Percentiles rank a stretch among this genome's conserved stretches.
Evolutionary conservation across 2,329 filamentous ascomycete genomes (phyloP).

Genomic region (Coleophoma crateriformis): DNA sequence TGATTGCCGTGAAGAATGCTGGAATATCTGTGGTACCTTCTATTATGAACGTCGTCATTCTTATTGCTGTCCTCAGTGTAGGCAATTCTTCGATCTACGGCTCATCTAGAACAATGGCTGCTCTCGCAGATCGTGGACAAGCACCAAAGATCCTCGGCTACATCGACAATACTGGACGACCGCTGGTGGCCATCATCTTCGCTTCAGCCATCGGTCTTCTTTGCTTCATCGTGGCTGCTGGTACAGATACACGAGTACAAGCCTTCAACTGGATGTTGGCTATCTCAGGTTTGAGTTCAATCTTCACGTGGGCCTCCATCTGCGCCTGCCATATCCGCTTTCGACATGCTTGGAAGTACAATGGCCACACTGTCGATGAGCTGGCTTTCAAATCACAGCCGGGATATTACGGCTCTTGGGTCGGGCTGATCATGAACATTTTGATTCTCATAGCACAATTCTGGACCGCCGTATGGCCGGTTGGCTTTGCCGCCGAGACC

Average conservation of each 20-base stretch:
- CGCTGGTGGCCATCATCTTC: slow-evolving; percentile 41
- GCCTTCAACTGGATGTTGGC: slow-evolving; percentile 59
- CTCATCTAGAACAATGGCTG: slow-evolving; percentile 52
- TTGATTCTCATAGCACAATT: slow-evolving; percentile 27
- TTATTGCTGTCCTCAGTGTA: slow-evolving; percentile 53
- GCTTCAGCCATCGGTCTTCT: slow-evolving; percentile 44
- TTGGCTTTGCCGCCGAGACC: slow-evolving; percentile 5
- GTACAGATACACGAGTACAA: slow-evolving; percentile 39
- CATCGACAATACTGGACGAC: slow-evolving; percentile 52
- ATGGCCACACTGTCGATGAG: slow-evolving; percentile 57
- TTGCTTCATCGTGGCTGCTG: slow-evolving; percentile 39
- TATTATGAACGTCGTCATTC: slow-evolving; percentile 55
- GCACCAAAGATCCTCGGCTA: slow-evolving; percentile 52
- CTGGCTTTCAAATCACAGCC: slow-evolving; percentile 56
- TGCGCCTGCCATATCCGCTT: slow-evolving; percentile 65
- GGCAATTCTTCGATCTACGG: slow-evolving; percentile 55
- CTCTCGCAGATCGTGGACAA: slow-evolving; percentile 52
- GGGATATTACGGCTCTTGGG: slow-evolving; percentile 56
- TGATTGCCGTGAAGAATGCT: slow-evolving; percentile 50
- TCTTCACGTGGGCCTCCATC: slow-evolving; percentile 63
- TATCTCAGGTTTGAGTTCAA: slow-evolving; percentile 54
- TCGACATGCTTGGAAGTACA: slow-evolving; percentile 51
- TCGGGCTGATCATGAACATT: slow-evolving; percentile 54
- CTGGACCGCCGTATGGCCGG: slow-evolving; percentile 39
- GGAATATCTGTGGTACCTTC: slow-evolving; percentile 44